Base-by-base conservation (phyloP, 768 basidiomycete species). In the Podaxis mareebaensis region DNA sequence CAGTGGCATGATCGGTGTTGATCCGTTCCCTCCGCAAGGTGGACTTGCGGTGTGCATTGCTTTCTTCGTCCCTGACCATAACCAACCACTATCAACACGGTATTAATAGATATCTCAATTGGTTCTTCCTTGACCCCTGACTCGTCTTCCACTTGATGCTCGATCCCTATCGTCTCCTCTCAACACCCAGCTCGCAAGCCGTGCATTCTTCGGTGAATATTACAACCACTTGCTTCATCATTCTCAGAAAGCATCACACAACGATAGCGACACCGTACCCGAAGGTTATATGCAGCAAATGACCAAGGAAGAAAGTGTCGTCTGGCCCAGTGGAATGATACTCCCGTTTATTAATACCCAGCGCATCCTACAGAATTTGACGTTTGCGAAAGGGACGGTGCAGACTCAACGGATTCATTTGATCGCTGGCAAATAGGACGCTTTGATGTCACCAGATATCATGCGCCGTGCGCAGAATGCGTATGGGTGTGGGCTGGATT, bases 241-340 rank as follows among this genome's bases (percentile, higher is more conserved):
- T 22, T 12, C 8, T 7, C 3, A n/a, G n/a, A 17, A 10, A 12
- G 4, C 52, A 26, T 49, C 20, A 24, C 11, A 49, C 17, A n/a
- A 20, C 8, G 10, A 0, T 15, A 12, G 4, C 22, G 60, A 61
- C 44, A 15, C 24, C 49, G 48, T 61, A 5, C 60, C 60, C 12
- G 60, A 61, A 26, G 49, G 60, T 15, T 61, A 38, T 40, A 61
- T 61, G 60, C 30, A 24, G 3, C 30, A 67, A 33, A 54, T 67
- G 61, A 44, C 64, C 11, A 58, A 62, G 30, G 65, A 63, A 30
- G 67, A 67, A 64, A 65, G 64, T 28, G n/a, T 65, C 22, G 40
- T 52, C 2, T 67, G 67, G 67, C 61, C 67, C 17, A 40, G 62
- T n/a, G 59, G 64, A n/a, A 67, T 67, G 67, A 65, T 63, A 52